phyloP scores from a whole-genome alignment of 345 rosid genomes.

The Camelina hispida region DNA sequence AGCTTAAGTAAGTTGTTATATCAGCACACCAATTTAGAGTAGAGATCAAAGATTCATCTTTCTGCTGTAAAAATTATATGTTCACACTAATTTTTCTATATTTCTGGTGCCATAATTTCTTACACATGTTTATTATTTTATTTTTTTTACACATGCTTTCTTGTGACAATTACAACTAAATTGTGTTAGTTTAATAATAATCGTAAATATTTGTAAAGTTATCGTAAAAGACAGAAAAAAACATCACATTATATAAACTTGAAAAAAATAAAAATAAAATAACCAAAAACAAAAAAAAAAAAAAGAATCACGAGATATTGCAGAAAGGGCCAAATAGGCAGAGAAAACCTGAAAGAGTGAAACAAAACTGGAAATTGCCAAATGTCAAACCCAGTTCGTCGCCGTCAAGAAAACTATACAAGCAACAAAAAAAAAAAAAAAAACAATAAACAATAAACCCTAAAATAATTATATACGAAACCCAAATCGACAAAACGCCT shows the following conservation, averaged over 20 bases:
- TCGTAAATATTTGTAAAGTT: neutral
- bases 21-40: neutral
- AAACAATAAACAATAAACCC: constrained; percentile 12
- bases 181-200: neutral
- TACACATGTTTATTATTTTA: too few species aligned
- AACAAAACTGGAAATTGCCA: constrained; percentile 13
- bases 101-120: too few species aligned
- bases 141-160: too few species aligned
- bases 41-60: neutral
- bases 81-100: too few species aligned
- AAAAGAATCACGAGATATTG: neutral
- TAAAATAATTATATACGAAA: neutral
- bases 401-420: constrained; percentile 22
- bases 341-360: neutral
- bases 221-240: neutral
- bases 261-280: too few species aligned
- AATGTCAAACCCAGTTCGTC: constrained; percentile 37
- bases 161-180: neutral
- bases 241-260: neutral
- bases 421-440: neutral
- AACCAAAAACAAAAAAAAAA: neutral
- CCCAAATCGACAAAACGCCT: neutral
- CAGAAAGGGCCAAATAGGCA: constrained; percentile 9
- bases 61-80: neutral
- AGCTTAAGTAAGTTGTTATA: neutral